phyloP scores from a whole-genome alignment of 306 rosid genomes.

The Begonia peltatifolia region DNA sequence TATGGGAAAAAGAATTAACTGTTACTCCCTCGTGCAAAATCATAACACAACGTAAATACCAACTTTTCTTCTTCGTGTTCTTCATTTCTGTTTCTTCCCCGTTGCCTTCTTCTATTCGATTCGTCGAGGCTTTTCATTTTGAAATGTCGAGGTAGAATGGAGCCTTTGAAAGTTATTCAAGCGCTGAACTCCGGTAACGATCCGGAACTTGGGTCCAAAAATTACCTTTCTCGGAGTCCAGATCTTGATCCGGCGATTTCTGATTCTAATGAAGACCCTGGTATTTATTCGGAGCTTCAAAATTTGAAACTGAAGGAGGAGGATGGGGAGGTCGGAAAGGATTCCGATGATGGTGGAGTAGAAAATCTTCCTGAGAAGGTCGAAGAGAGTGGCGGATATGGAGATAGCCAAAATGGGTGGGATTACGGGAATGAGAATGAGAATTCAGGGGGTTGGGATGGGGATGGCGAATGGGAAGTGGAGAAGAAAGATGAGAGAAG shows the following conservation, averaged over 20 bases:
- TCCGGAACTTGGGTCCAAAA: conserved; percentile 8
- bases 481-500: conserved; percentile 11
- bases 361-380: conserved; percentile 1
- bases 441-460: conserved; percentile 5
- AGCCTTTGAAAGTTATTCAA: conserved; percentile 34
- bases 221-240: conserved; percentile 12
- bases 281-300: conserved; percentile 10
- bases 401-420: conserved; percentile 22
- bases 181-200: conserved; percentile 12
- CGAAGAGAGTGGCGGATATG: conserved; percentile 9
- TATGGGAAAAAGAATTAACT: background rate
- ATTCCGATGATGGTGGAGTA: conserved; percentile 13
- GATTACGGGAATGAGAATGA: conserved; percentile 24
- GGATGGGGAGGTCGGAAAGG: conserved; percentile 14
- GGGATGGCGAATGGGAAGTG: conserved; percentile 10
- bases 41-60: background rate
- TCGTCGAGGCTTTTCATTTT: conserved; percentile 35
- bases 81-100: background rate
- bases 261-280: conserved; percentile 20
- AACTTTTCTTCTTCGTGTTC: background rate
- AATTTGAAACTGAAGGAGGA: background rate
- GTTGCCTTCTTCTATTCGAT: background rate
- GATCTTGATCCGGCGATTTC: conserved; percentile 26
- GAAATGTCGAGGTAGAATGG: conserved; percentile 96
- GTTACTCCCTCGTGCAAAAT: background rate